phyloP scores from a whole-genome alignment of 345 rosid species.

The Trapa bicornis region DNA sequence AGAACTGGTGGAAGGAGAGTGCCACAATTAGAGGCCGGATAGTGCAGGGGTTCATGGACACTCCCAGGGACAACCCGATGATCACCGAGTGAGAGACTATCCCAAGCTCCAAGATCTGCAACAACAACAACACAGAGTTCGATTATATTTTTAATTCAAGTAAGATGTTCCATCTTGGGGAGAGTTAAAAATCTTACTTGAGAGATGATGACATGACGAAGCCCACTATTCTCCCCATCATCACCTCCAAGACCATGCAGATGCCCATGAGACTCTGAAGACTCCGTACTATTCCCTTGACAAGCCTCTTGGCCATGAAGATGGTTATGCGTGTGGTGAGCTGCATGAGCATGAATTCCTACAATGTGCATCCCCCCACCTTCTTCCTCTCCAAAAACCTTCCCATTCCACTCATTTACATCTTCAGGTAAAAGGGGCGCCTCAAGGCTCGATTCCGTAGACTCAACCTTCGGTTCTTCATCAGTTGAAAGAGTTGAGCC shows the following conservation, averaged over 20 bases:
- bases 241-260: slow-evolving; percentile 19
- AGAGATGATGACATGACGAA: slow-evolving; percentile 79
- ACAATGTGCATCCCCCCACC: slow-evolving; percentile 80
- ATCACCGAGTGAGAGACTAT: slow-evolving; percentile 85
- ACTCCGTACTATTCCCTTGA: slow-evolving; percentile 23
- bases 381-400: slow-evolving; percentile 82
- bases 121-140: not conserved
- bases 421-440: slow-evolving; percentile 31
- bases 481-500: slow-evolving; percentile 30
- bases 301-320: slow-evolving; percentile 47
- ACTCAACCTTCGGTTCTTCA: slow-evolving; percentile 29
- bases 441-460: slow-evolving; percentile 22
- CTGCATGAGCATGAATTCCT: slow-evolving; percentile 87
- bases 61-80: slow-evolving; percentile 82
- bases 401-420: slow-evolving; percentile 17
- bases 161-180: not conserved
- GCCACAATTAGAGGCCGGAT: slow-evolving; percentile 76
- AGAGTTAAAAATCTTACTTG: slow-evolving; percentile 34
- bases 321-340: slow-evolving; percentile 72
- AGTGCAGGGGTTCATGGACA: slow-evolving; percentile 74
- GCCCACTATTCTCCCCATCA: slow-evolving; percentile 35
- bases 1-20: slow-evolving; percentile 83
- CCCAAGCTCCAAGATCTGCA: slow-evolving; percentile 85
- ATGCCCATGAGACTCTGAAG: slow-evolving; percentile 8
- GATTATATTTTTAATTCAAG: not conserved